Evolutionary conservation across 1,284 basidiomycete genomes (phyloP), one percentile per base, ranked within the genome.

Genomic region (Leccinum solheimii): DNA sequence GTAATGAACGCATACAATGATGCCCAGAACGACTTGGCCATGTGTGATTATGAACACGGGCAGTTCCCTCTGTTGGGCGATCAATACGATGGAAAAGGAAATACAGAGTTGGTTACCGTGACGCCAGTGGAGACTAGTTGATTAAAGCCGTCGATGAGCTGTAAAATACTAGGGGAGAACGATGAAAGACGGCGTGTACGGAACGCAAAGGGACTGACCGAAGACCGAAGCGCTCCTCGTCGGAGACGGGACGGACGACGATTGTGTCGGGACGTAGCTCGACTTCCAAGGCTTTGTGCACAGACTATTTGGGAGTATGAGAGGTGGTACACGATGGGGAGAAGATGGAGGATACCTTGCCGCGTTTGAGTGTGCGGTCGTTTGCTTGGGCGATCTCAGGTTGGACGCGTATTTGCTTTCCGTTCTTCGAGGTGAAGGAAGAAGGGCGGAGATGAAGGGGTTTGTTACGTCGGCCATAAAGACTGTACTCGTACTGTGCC

Each of bases 251-350:
- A 1, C 76, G 71, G 1, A 94, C 81, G 11, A 74, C 45, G 9
- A 90, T 69, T 62, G 85, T 82, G 32, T 85, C 83, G 0, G 88
- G 83, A 43, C 83, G 83, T 10, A 95, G 79, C 70, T 94, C 89
- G 21, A 81, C 79, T 72, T 97, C 94, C 16, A 97, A 80, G 50
- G 83, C 79, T 66, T 90, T 90, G 75, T 97, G 95, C 0, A 96
- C 80, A 26, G 79, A 80, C 91, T 86, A 36, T 59, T 60, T 62
- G 60, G 32, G 16, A 3, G n/a, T 26, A 59, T 59, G 40, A 61
- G 66, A 21, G 21, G 5, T 16, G 27, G 21, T 45, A 23, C 0
- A 21, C 3, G 11, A 21, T 6, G 2, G 2, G 3, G 26, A 36
- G 9, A 50, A 3, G 36, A 27, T 36, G 5, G 19, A 0, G 76